Evolutionary conservation across 1,284 basidiomycete genomes (phyloP), one percentile per base, ranked within the genome.

Genomic region (Sparassis latifolia): DNA sequence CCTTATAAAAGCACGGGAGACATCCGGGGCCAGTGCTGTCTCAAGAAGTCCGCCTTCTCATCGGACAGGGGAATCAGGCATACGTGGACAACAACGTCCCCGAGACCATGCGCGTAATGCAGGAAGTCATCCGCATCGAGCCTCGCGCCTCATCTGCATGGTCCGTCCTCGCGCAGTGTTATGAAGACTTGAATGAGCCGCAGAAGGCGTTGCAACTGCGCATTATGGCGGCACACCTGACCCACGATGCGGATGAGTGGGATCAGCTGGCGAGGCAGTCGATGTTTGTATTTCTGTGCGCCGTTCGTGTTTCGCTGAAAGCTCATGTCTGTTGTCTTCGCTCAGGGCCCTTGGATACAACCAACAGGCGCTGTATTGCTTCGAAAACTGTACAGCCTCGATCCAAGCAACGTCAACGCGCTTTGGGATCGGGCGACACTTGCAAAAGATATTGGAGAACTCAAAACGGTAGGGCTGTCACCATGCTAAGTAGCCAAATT

Each of bases 81-180:
- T 97, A 91, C 66, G 82, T 94, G 46, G 82, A 88, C 58, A 78
- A 74, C 47, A 71, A 91, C 53, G 72, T 85, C 20, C 70, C 76
- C 1, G 78, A 85, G 56, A 87, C 92, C 1, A 85, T 92, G 35
- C 77, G 80, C 28, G 79, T 86, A 42, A 90, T 95, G 77, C 84
- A 89, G 63, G 92, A 98, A 63, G 90, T 97, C 56, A 93, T 98
- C 51, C 82, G 92, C 6, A 92, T 95, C 51, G 95, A 98, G 66
- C 92, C 94, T 2, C 82, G 88, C 33, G 89, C 92, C 6, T 76
- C 79, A 3, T 70, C 82, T 3, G 91, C 94, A 0, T 97, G 95
- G 94, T 80, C 82, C 6, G 90, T 93, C 0, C 78, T 97, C 3
- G 90, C 88, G 1, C 81, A 86, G 55, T 89, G 88, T 58, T 86